Evolutionary conservation across 306 rosid genomes (phyloP), one percentile per base, ranked within the genome.

Genomic region (Leucaena leucocephala): DNA sequence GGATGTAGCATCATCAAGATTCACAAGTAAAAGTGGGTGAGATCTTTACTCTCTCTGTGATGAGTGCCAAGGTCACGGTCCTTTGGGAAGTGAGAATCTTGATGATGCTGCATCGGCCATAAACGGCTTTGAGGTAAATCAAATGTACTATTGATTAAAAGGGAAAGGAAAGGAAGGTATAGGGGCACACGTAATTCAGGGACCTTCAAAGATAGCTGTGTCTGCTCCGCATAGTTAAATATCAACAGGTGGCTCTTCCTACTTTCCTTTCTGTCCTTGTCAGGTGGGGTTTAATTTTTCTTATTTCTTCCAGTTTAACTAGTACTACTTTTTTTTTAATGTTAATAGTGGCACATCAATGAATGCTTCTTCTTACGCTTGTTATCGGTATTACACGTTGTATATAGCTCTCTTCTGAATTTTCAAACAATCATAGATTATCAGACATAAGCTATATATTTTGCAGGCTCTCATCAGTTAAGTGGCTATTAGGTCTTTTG

Each of bases 81-180:
- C 27, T 8, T 79, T 73, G 81, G 76, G 78, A 76, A 77, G 50
- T 92, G 98, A 91, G 98, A 95, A 92, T 95, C 98, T 95, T 92
- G 98, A 95, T 95, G 98, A 95, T 95, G 98, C 98, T 92, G 97
- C 98, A 92, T 91, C 96, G 59, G 97, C 97, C 89, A 90, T 88
- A 76, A 86, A 91, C 86, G 91, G 79, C 97, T 91, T 71, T 71
- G 50, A 78, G 78, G 65, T 54, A 21, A 68, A 58, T 10, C 21
- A 6, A 15, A 44, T 63, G 68, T 78, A 48, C 55, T 69, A 16
- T 65, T 52, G 43, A 12, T 33, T 79, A 22, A 22, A 58, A 58
- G 64, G 6, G 12, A 4, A 50, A 27, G 43, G 27, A 27, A 27
- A 1, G 27, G 1, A 27, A 27, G 27, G 27, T 27, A n/a, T n/a